These are phyloP conservation scores for Neopestalotiopsis clavispora DNA, from an alignment of 2,329 filamentous ascomycete species.

Conservation along the genomic window DNA sequence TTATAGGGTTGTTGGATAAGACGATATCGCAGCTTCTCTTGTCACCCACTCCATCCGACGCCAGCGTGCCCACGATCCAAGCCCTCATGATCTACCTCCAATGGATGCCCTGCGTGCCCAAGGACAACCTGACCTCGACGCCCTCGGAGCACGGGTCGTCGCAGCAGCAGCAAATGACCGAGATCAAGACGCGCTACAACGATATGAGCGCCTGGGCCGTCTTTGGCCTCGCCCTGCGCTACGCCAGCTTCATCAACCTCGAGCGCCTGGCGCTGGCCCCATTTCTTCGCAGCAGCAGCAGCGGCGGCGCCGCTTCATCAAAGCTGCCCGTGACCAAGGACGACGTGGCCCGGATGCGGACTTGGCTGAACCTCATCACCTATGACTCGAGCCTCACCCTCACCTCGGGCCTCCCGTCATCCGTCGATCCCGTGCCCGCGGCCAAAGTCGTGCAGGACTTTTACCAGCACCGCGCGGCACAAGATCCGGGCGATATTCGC, in stretches of 20 bases:
- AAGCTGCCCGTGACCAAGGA: neutral
- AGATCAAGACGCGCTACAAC: slow-evolving; percentile 13
- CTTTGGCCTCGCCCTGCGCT: slow-evolving; percentile 8
- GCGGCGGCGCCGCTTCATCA: neutral
- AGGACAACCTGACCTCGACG: neutral
- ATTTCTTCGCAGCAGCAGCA: neutral
- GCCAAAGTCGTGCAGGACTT: neutral
- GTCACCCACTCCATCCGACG: slow-evolving; percentile 1
- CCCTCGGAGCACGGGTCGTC: neutral
- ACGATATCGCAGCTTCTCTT: slow-evolving; percentile 12
- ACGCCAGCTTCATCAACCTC: slow-evolving; percentile 11
- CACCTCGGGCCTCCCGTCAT: slow-evolving; percentile 6
- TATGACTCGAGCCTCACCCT: slow-evolving; percentile 9
- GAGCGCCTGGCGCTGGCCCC: slow-evolving; percentile 6
- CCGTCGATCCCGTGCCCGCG: slow-evolving; percentile 1
- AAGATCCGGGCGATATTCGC: slow-evolving; percentile 3
- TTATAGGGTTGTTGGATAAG: neutral
- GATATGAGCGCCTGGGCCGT: slow-evolving; percentile 14
- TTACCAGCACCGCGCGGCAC: neutral
- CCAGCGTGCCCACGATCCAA: slow-evolving; percentile 1
- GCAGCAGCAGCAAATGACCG: neutral
- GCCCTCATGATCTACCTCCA: slow-evolving; percentile 15
- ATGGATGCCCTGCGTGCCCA: slow-evolving; percentile 12
- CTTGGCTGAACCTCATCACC: slow-evolving; percentile 10
- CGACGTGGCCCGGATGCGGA: slow-evolving; percentile 6